Percentiles rank a stretch among this genome's conserved stretches.
These are phyloP conservation scores for Pseudozyma flocculosa DNA, from an alignment of 1,284 basidiomycete species.

Conservation along the genomic window DNA sequence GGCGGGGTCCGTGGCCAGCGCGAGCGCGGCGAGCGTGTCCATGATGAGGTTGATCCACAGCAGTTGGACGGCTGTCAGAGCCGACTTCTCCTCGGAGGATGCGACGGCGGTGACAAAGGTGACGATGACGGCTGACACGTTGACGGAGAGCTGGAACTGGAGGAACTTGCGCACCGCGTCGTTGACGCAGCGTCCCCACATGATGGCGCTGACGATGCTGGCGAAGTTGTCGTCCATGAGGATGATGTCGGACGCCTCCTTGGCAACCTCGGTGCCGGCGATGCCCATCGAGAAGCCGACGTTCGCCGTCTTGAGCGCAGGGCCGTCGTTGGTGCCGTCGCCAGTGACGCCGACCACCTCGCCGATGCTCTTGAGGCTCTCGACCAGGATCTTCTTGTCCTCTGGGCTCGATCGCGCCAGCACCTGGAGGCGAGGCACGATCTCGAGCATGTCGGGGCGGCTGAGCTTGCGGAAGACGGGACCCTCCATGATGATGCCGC, in stretches of 20 bases:
- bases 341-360: conserved; percentile 97
- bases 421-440: conserved; percentile 65
- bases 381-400: conserved; percentile 91
- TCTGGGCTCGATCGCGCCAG: conserved; percentile 93
- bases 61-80: conserved; percentile 88
- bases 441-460: conserved; percentile 61
- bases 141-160: conserved; percentile 96
- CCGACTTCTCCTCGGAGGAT: conserved; percentile 74
- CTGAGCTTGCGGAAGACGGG: conserved; percentile 67
- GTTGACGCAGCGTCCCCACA: conserved; percentile 98
- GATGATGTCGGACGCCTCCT: conserved; percentile 98
- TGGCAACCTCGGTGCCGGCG: conserved; percentile 96
- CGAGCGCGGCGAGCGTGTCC: conserved; percentile 97
- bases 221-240: conserved; percentile 92
- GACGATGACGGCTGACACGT: conserved; percentile 90
- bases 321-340: conserved; percentile 97
- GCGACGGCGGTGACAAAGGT: conserved; percentile 89
- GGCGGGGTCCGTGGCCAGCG: conserved; percentile 93
- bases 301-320: conserved; percentile 78
- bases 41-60: conserved; percentile 93
- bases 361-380: conserved; percentile 80
- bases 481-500: conserved; percentile 95
- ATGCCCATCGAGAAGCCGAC: conserved; percentile 77
- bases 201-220: conserved; percentile 93
- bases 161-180: conserved; percentile 96